Base-by-base conservation (phyloP, 192 early-diverging fungal genomes). In the Dissophora globulifera region DNA sequence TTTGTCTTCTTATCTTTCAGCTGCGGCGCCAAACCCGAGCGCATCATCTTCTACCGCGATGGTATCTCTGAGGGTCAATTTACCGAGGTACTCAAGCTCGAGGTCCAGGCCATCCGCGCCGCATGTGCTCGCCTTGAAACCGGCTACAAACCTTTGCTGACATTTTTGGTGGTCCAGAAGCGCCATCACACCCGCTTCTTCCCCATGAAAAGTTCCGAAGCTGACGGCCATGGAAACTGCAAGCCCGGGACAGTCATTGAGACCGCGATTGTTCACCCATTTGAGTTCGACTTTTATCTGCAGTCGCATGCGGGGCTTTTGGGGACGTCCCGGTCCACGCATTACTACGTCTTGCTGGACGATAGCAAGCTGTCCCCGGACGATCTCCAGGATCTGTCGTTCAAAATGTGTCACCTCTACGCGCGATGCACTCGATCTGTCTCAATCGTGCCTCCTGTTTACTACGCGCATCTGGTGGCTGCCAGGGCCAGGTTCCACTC, bases 31-130 rank as follows among this genome's bases (percentile, higher is more conserved):
- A 91, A 92, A 54, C 95, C 95, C 0, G 60, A 75, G 41, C 84
- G 91, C 23, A 93, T 97, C 54, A 19, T 97, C 1, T 93, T 95
- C 69, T 97, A 94, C 74, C 91, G 95, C 59, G 94, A 97, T 69
- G 94, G 94, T 33, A 89, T 97, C 19, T 93, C 93, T 6, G 96
- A 99, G 35, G 89, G 92, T 2, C 93, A 97, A 78, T 95, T 95
- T 61, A 62, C 62, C 12, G 83, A 90, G 43, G 92, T 97, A 0
- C 58, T 93, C n/a, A 79, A 88, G 16, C 78, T 59, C 20, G 97
- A 99, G 70, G 81, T 96, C 7, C 88, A 48, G 0, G 89, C 90
- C 15, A 83, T 93, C 30, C 70, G 83, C 22, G 66, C 84, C 48
- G 90, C 88, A 42, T 92, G 82, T 80, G 83, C 26, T 67, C 58